Conservation (phyloP, 805 yeast genomes). For the Yarrowia sp. region DNA sequence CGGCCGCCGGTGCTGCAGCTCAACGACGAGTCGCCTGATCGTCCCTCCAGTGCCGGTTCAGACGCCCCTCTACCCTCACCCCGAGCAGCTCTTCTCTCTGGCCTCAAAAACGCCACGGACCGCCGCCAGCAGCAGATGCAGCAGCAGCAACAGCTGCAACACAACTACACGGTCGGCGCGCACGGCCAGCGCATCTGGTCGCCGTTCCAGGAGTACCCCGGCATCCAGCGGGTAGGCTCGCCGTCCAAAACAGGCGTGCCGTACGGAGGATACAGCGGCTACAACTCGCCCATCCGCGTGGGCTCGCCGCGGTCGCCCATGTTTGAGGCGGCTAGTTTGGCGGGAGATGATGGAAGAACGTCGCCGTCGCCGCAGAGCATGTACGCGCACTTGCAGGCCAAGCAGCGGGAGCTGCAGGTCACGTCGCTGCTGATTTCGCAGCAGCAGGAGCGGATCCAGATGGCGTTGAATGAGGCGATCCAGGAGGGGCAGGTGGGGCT, state of each 20-base stretch:
- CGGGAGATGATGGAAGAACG: background rate
- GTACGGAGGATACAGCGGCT: constrained; percentile 15
- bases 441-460: constrained; percentile 40
- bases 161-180: constrained; percentile 7
- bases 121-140: constrained; percentile 32
- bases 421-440: constrained; percentile 38
- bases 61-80: constrained; percentile 31
- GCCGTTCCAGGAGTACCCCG: constrained; percentile 25
- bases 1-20: constrained; percentile 27
- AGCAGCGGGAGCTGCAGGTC: constrained; percentile 39
- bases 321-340: constrained; percentile 9
- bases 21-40: constrained; percentile 14
- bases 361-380: constrained; percentile 30
- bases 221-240: constrained; percentile 15
- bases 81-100: constrained; percentile 35
- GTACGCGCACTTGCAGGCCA: constrained; percentile 39
- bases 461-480: constrained; percentile 26
- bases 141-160: constrained; percentile 29
- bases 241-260: constrained; percentile 12
- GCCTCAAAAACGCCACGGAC: constrained; percentile 36
- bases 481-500: too few species aligned
- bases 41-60: background rate
- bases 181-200: constrained; percentile 26
- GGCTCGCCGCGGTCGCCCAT: constrained; percentile 24
- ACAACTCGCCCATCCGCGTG: constrained; percentile 15